Base-by-base conservation (phyloP, 495 filamentous ascomycete species). In the Aspergillus bridgeri region DNA sequence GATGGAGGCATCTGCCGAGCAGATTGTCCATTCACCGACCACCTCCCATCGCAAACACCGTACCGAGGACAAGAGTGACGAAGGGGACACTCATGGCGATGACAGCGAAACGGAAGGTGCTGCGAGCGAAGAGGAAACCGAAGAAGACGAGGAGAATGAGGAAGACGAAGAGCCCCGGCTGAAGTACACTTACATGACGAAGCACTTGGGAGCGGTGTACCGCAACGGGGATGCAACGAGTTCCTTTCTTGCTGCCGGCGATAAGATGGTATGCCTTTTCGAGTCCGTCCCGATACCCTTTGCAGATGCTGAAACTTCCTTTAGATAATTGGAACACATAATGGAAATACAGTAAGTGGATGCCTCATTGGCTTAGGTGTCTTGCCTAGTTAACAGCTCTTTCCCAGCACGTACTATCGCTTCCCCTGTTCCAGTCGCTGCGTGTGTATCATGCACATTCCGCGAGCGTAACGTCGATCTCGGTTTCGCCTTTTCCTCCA, bases 101-200 rank as follows among this genome's bases (percentile, higher is more conserved):
- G 64, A 69, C 18, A 60, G 61, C n/a, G 63, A 58, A 19, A 62
- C 62, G 25, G 70, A 65, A 25, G 61, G 75, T 0, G 77, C 33
- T 15, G 33, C 11, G 33, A 38, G 7, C 11, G 33, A 79, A 0
- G 76, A 80, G 0, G 77, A 79, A 0, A 80, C 83, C 0, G 78
- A 81, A 0, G 86, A 86, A 0, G 86, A 86, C 0, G 86, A 87
- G 0, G 89, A 91, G 0, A 90, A 93, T 0, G 91, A 95, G 0
- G 92, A 95, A 9, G 93, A 97, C 7, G 92, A 96, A n/a, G 94
- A 98, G 69, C 95, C 94, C 49, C 89, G 85, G 65, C 80, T 98
- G 62, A 97, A 98, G 74, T 96, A 96, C 72, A 86, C 86, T 24
- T 85, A 89, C 54, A 71, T 97, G 56, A 98, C 94, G 15, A 86